Evolutionary conservation across 805 yeast genomes (phyloP).

Genomic region (Nakazawaea ernobii): DNA sequence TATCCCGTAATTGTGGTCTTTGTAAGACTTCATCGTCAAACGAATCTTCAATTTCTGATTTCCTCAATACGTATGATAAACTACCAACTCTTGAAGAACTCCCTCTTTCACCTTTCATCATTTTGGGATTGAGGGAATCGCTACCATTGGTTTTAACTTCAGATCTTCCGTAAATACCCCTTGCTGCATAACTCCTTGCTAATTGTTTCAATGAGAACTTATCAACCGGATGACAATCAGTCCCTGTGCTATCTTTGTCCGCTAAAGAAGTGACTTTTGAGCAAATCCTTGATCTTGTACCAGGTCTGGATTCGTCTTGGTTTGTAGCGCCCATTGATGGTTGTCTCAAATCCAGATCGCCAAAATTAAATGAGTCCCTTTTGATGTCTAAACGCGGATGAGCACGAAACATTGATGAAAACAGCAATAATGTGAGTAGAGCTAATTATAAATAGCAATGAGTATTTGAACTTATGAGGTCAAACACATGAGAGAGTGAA

Average conservation of each 20-base stretch:
- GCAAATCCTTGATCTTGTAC: conserved; percentile 15
- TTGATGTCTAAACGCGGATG: not conserved
- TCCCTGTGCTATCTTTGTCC: not conserved
- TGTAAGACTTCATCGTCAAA: too few relatives aligned
- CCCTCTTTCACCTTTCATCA: not conserved
- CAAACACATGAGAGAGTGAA: too few relatives aligned
- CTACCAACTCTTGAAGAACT: not conserved
- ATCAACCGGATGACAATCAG: conserved; percentile 4
- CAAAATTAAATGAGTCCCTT: too few relatives aligned
- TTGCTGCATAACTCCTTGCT: conserved; percentile 14
- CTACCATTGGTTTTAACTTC: not conserved
- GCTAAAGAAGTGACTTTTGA: conserved; percentile 12
- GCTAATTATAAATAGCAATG: too few relatives aligned
- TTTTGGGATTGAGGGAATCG: not conserved
- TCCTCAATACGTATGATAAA: too few relatives aligned
- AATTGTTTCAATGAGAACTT: conserved; percentile 12
- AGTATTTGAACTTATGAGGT: too few relatives aligned
- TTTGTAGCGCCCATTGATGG: not conserved
- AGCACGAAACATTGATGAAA: not conserved
- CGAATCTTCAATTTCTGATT: too few relatives aligned
- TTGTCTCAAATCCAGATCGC: too few relatives aligned
- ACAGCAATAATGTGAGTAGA: too few relatives aligned
- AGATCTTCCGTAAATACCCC: conserved; percentile 6
- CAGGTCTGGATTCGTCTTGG: not conserved
- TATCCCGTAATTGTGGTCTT: too few relatives aligned